Evolutionary conservation across 2,329 filamentous ascomycete genomes (phyloP), one percentile per base, ranked within the genome.

Genomic region (Aspergillus neoniger): DNA sequence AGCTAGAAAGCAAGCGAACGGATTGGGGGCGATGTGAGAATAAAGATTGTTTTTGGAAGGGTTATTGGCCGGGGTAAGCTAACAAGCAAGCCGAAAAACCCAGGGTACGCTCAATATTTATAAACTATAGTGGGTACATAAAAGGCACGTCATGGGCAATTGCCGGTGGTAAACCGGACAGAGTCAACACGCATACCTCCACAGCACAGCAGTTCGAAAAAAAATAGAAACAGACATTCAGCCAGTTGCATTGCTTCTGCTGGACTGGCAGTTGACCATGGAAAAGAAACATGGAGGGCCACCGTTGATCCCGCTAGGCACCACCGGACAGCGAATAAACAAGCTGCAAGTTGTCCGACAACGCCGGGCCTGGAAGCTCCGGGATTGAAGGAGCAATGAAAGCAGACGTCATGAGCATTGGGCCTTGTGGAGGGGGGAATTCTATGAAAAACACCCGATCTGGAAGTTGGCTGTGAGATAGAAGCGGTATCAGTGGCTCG

Each of bases 331-430:
- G 25, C 55, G 36, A 59, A 59, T 53, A 52, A 59, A 58, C 63
- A 62, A 60, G 55, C 51, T 57, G 57, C 49, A 36, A 55, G 41
- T 50, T 59, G 59, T 61, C 62, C 67, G 63, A 60, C 36, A 57
- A 44, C 55, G 43, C 57, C 62, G 61, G 57, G 58, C 50, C 60
- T 63, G 61, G 65, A 61, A 59, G 58, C 23, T 50, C 56, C 60
- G 60, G 63, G 52, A 52, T 51, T 30, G 32, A 17, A 55, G 50
- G 47, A 52, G 38, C 55, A 57, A 52, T 56, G 57, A 55, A 28
- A 63, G 36, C 30, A 58, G 55, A 69, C 66, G 65, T 69, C 67
- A 69, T 68, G 56, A n/a, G 50, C 57, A 25, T 56, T 62, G 53
- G 39, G 17, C 55, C 57, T 57, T 54, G 58, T 65, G 62, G 63